Base-by-base conservation (phyloP, 495 filamentous ascomycete species). In the Chaetomidium leptoderma region DNA sequence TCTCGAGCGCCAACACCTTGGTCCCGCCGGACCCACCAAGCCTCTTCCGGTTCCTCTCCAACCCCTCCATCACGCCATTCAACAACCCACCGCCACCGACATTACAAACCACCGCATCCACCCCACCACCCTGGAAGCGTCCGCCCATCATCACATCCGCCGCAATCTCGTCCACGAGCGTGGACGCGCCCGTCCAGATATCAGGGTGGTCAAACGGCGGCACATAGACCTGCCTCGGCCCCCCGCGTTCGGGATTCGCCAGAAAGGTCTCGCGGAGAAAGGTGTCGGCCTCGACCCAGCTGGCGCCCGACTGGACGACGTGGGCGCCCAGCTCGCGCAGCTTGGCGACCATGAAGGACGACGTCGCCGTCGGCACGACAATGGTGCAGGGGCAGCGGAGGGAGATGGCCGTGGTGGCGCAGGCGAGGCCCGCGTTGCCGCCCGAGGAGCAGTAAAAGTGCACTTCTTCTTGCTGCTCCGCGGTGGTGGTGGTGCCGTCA, bases 371-470 rank as follows among this genome's bases (percentile, higher is more conserved):
- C 0, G 93, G 89, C 0, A 96, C 86, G 16, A 92, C 89, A 57
- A 98, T 87, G 21, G 91, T 96, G 63, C 83, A 86, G 0, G 52
- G 53, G 3, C 23, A 81, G n/a, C 76, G 69, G n/a, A 96, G 79
- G 11, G 79, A 72, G 13, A 67, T 72, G 14, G 91, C 88, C 14
- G 92, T 90, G 21, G 85, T 87, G 7, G 90, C 90, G 66, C 90
- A 92, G 16, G 92, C 93, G 3, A 98, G 83, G 5, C 93, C 92
- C 13, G 92, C 92, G 70, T 97, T 97, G 56, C 92, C 92, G 59
- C 89, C 93, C 29, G 83, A 87, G 47, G 86, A 90, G 72, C 82
- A 89, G 77, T 89, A 96, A 83, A 97, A 95, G 71, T 92, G 90
- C 6, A 85, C 72, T 21, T 68, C 60, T 27, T 59, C n/a, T n/a